These are phyloP conservation scores for Coemansia interrupta DNA, from an alignment of 192 early-diverging fungal species.

Conservation along the genomic window DNA sequence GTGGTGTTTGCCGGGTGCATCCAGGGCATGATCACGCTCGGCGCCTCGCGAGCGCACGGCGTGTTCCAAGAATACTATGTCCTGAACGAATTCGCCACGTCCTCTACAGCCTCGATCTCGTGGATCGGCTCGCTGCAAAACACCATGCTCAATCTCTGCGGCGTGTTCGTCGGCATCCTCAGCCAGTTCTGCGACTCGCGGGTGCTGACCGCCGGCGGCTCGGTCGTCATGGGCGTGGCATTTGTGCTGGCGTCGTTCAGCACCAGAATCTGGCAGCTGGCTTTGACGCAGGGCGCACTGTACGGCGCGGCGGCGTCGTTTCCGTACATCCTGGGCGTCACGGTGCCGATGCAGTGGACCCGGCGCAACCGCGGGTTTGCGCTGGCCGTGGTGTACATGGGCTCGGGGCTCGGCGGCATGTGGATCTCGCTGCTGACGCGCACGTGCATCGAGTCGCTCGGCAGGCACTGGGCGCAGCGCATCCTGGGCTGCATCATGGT, in stretches of 20 bases:
- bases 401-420: constrained; percentile 45
- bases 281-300: constrained; percentile 50
- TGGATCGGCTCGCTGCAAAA: constrained; percentile 52
- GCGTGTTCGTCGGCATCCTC: constrained; percentile 40
- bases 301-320: constrained; percentile 42
- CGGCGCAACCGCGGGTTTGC: constrained; percentile 32
- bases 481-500: constrained; percentile 37
- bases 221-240: constrained; percentile 24
- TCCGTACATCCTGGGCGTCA: constrained; percentile 46
- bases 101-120: constrained; percentile 26
- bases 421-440: constrained; percentile 38
- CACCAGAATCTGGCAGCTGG: constrained; percentile 53
- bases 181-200: constrained; percentile 33
- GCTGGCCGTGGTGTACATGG: constrained; percentile 35
- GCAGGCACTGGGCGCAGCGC: constrained; percentile 38
- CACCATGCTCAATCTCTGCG: constrained; percentile 42
- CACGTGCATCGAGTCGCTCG: constrained; percentile 25
- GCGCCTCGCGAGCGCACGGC: constrained; percentile 42
- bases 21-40: constrained; percentile 42
- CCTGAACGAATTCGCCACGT: constrained; percentile 22
- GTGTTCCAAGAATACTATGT: constrained; percentile 52
- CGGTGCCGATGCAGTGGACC: constrained; percentile 45
- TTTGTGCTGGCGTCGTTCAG: constrained; percentile 52
- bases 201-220: constrained; percentile 21
- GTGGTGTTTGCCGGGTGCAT: constrained; percentile 40